These are phyloP conservation scores for Lepidium didymum DNA, from an alignment of 345 rosid genomes.

Conservation along the genomic window DNA sequence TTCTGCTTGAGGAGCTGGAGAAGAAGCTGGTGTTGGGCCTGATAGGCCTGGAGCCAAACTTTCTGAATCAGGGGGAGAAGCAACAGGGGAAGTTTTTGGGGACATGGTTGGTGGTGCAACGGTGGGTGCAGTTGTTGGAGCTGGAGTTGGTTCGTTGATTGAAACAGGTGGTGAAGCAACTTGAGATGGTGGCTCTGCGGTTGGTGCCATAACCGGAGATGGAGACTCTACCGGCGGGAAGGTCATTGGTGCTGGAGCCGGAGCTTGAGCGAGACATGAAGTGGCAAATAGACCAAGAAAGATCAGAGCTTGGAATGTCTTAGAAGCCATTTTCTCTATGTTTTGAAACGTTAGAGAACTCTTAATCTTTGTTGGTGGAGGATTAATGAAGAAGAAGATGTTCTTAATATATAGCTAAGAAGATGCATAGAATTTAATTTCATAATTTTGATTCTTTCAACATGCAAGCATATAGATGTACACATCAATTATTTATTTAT, in stretches of 20 bases:
- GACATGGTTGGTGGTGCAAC: conserved; percentile 2
- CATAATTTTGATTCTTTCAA: not conserved
- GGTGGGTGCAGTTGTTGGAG: conserved; percentile 20
- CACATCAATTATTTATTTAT: not conserved
- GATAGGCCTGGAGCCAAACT: conserved; percentile 20
- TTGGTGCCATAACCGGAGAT: conserved; percentile 34
- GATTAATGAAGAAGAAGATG: not conserved
- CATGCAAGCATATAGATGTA: conserved; percentile 24
- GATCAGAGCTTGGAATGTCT: conserved; percentile 41
- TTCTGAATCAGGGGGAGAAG: conserved; percentile 21
- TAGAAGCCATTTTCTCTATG: conserved; percentile 34
- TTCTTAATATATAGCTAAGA: not conserved
- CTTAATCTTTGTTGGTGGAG: conserved; percentile 23
- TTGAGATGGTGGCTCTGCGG: conserved; percentile 13
- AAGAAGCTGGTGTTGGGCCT: conserved; percentile 12
- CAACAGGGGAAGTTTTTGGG: conserved; percentile 13
- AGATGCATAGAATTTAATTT: not conserved
- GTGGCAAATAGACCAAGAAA: conserved; percentile 61
- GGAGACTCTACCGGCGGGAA: conserved; percentile 30
- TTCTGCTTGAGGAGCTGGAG: conserved; percentile 12
- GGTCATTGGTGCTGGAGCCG: conserved; percentile 35
- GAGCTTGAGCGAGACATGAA: conserved; percentile 65
- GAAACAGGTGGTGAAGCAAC: conserved; percentile 14
- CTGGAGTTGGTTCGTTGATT: conserved; percentile 5
- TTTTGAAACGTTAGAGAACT: conserved; percentile 8